Evolutionary conservation across 2,329 filamentous ascomycete species (phyloP), one percentile per base, ranked within the genome.

Genomic region (Fusarium sp.): DNA sequence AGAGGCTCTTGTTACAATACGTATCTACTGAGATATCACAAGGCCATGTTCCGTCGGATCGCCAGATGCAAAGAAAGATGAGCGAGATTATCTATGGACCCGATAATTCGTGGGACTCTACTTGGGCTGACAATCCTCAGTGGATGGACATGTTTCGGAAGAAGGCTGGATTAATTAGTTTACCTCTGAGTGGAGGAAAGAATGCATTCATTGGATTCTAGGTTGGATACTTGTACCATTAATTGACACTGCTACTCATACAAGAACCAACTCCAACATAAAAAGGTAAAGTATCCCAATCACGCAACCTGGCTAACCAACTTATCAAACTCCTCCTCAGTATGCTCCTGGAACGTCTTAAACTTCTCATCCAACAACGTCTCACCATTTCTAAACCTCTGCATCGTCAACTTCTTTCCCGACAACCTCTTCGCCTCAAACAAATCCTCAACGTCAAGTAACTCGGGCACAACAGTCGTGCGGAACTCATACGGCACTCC

Each of bases 381-480:
- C 3, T 54, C 64, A 0, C 75, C 75, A 6, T 76, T 77, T 0
- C 75, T 66, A 9, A 77, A 77, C 4, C 56, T 57, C 23, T 77
- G 75, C 37, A 77, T 64, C 1, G 74, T 77, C n/a, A 77, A n/a
- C 12, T 69, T 74, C 5, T 74, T 69, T 3, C 75, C 75, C 0
- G 75, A 73, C 25, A 77, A 19, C 1, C 67, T 61, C 33, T 77
- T 77, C 6, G 74, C 75, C 9, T 76, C 75, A 15, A 75, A 77
- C 5, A 77, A 9, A 6, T 77, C 75, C 42, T 77, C 75, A 2
- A 77, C 54, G 6, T 77, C 75, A 8, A 77, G 50, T 1, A 77
- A 46, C 6, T 67, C 60, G 0, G 75, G 75, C 12, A 77, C 75
- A 4, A 77, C 72, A 0, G 75, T 77, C 2, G 75, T 77, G 0